phyloP scores from a whole-genome alignment of 1,284 basidiomycete genomes.

The Ceratobasidium sp. region DNA sequence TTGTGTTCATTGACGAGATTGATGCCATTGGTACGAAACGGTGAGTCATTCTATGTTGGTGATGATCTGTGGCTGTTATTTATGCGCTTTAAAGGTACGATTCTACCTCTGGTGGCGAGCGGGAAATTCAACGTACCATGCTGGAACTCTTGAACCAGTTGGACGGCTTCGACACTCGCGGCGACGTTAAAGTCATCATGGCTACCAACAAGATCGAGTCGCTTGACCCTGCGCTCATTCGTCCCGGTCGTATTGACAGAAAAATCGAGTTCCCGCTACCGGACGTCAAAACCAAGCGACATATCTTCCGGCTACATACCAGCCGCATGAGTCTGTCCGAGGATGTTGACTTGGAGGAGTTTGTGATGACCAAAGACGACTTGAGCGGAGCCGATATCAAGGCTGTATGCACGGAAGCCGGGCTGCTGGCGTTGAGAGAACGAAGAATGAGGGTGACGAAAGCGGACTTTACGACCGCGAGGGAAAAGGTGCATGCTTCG shows the following conservation, averaged over 20 bases:
- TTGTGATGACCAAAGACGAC: conserved; percentile 95
- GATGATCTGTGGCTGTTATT: neutral
- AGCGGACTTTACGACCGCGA: conserved; percentile 82
- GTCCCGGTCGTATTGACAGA: conserved; percentile 97
- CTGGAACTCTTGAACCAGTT: conserved; percentile 97
- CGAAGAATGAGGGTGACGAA: conserved; percentile 56
- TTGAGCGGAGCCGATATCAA: conserved; percentile 98
- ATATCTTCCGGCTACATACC: conserved; percentile 98
- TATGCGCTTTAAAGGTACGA: conserved; percentile 70
- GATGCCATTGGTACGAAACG: conserved; percentile 99
- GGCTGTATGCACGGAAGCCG: conserved; percentile 96
- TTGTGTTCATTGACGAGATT: conserved; percentile 99
- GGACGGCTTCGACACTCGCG: conserved; percentile 98
- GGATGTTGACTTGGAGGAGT: conserved; percentile 97
- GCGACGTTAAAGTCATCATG: conserved; percentile 98
- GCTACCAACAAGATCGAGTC: conserved; percentile 88
- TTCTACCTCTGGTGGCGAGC: conserved; percentile 95
- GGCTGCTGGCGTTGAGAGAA: conserved; percentile 90
- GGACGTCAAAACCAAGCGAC: conserved; percentile 94
- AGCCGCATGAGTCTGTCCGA: conserved; percentile 90
- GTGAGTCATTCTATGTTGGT: conserved; percentile 57
- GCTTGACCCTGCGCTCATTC: conserved; percentile 90
- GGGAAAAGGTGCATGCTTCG: conserved; percentile 75
- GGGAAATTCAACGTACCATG: conserved; percentile 99
- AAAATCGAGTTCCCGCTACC: conserved; percentile 98